These are phyloP conservation scores for Wickerhamiella bombiphila DNA, from an alignment of 805 yeast species.

Conservation along the genomic window DNA sequence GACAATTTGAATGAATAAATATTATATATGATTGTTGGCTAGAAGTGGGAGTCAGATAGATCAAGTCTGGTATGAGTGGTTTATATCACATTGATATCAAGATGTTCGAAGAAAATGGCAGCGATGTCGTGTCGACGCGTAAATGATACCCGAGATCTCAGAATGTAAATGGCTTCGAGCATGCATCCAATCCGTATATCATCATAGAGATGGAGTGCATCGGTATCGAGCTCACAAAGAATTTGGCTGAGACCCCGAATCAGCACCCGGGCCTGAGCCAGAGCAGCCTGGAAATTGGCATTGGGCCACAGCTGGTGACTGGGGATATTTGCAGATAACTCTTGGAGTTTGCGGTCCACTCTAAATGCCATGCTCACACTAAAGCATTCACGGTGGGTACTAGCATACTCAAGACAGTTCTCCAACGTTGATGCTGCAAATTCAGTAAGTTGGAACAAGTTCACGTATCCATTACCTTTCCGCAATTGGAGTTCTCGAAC, in stretches of 20 bases:
- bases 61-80: no score
- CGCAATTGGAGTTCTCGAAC: background rate
- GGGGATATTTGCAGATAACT: background rate
- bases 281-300: background rate
- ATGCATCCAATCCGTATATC: background rate
- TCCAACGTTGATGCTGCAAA: background rate
- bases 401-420: background rate
- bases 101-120: constrained; percentile 6
- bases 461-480: background rate
- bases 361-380: background rate
- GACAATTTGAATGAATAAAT: no score
- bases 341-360: background rate
- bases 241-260: background rate
- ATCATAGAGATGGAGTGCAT: background rate
- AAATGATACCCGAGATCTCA: constrained; percentile 4
- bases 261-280: background rate
- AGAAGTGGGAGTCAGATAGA: no score
- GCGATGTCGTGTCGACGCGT: constrained; percentile 7
- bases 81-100: constrained; percentile 8
- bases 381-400: background rate
- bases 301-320: no score
- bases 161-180: constrained; percentile 3
- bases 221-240: background rate
- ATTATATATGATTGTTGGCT: no score
- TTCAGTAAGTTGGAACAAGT: background rate